Conservation (phyloP, 441 rosid genomes). For the Metrosideros polymorpha region DNA sequence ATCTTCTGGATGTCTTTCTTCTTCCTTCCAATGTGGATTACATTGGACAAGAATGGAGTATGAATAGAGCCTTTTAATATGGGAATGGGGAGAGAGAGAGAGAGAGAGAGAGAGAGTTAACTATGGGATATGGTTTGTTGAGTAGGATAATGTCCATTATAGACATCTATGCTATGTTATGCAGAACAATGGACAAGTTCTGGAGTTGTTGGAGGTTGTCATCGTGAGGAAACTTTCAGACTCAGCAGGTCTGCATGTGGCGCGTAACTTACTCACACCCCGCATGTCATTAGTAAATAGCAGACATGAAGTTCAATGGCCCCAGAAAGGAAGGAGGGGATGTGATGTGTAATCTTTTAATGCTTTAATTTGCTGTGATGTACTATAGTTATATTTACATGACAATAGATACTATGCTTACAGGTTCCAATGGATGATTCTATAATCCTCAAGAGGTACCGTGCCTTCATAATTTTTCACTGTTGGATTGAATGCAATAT, state of each 20-base stretch:
- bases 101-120: background rate
- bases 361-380: background rate
- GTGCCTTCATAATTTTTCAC: background rate
- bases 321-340: too few species aligned
- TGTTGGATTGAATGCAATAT: background rate
- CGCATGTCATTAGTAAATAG: background rate
- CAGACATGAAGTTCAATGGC: too few species aligned
- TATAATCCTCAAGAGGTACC: background rate
- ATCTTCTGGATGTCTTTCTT: background rate
- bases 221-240: background rate
- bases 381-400: background rate
- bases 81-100: background rate
- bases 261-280: too few species aligned
- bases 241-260: background rate
- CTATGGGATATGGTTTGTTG: background rate
- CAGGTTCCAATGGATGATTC: background rate
- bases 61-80: background rate
- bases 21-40: background rate
- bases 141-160: background rate
- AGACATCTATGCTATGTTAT: background rate
- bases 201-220: background rate
- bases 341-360: background rate
- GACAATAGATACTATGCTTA: background rate
- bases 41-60: background rate
- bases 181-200: background rate